These are phyloP conservation scores for Annulohypoxylon nitens DNA, from an alignment of 495 filamentous ascomycete genomes.

Conservation along the genomic window DNA sequence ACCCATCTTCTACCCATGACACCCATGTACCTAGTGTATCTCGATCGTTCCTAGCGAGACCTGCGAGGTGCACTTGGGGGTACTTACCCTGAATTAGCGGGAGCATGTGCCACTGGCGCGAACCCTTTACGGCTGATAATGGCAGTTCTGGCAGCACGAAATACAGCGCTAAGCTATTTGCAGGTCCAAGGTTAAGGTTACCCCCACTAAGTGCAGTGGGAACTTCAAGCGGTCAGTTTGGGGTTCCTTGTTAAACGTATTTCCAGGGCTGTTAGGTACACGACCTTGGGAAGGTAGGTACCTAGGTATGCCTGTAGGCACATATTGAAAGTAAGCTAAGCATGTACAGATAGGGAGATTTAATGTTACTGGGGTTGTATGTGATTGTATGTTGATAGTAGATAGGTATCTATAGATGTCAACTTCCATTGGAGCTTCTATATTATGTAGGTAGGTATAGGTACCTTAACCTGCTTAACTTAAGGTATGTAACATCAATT, in stretches of 20 bases:
- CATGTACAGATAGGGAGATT: neutral
- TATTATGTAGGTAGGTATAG: too few relatives aligned
- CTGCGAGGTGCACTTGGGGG: neutral
- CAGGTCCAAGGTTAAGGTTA: constrained; percentile 17
- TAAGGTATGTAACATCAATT: too few relatives aligned
- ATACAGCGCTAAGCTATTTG: constrained; percentile 37
- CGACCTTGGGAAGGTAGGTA: neutral
- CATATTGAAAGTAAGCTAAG: neutral
- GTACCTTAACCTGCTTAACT: too few relatives aligned
- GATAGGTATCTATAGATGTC: neutral
- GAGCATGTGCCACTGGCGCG: constrained; percentile 43
- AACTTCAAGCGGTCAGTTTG: constrained; percentile 51
- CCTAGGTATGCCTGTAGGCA: neutral
- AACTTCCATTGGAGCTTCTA: neutral
- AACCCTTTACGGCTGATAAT: constrained; percentile 47
- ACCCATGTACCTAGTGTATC: neutral
- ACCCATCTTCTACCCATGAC: neutral
- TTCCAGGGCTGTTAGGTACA: constrained; percentile 5
- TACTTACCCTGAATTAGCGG: constrained; percentile 35
- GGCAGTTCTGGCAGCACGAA: constrained; percentile 37
- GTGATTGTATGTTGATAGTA: neutral
- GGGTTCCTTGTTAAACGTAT: constrained; percentile 36
- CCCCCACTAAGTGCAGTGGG: constrained; percentile 43
- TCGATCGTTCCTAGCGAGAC: constrained; percentile 32
- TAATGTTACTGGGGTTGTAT: constrained; percentile 18